Conservation (phyloP, 2,329 filamentous ascomycete genomes). For the Trichoderma simmonsii region DNA sequence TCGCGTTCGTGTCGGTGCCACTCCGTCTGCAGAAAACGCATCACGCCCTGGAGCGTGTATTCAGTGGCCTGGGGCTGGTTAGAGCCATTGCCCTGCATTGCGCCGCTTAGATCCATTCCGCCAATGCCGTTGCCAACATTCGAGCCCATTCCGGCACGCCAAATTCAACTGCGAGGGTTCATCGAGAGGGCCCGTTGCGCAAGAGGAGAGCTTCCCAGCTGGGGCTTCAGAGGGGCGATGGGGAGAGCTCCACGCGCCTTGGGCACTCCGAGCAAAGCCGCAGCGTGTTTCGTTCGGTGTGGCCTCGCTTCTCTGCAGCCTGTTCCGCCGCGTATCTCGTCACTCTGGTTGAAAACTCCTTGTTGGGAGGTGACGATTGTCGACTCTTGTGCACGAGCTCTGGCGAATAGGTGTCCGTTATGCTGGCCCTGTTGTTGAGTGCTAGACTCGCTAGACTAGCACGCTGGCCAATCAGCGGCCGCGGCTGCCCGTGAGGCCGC, state of each 20-base stretch:
- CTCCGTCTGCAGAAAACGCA: constrained; percentile 98
- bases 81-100: constrained; percentile 44
- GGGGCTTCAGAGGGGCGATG: constrained; percentile 21
- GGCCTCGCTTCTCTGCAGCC: neutral
- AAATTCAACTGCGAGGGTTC: constrained; percentile 34
- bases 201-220: constrained; percentile 24
- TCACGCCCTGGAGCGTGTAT: constrained; percentile 72
- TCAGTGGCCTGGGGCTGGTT: constrained; percentile 58
- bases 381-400: constrained; percentile 5
- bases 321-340: constrained; percentile 1
- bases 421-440: constrained; percentile 19
- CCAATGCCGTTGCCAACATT: constrained; percentile 45
- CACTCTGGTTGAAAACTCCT: neutral
- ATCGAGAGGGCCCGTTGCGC: constrained; percentile 34
- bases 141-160: constrained; percentile 42
- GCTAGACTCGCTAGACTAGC: constrained; percentile 5
- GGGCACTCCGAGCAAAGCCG: neutral
- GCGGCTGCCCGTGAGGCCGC: constrained; percentile 32
- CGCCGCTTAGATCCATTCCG: constrained; percentile 44
- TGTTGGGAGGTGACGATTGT: constrained; percentile 2
- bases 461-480: constrained; percentile 31
- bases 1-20: constrained; percentile 99
- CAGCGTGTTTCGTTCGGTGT: neutral
- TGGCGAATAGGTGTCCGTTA: constrained; percentile 17
- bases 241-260: constrained; percentile 19